A percentile compares a stretch with the other conserved stretches of the same genome.
These are phyloP conservation scores for Penicillium roqueforti DNA, from an alignment of 495 filamentous ascomycete species.

Conservation along the genomic window DNA sequence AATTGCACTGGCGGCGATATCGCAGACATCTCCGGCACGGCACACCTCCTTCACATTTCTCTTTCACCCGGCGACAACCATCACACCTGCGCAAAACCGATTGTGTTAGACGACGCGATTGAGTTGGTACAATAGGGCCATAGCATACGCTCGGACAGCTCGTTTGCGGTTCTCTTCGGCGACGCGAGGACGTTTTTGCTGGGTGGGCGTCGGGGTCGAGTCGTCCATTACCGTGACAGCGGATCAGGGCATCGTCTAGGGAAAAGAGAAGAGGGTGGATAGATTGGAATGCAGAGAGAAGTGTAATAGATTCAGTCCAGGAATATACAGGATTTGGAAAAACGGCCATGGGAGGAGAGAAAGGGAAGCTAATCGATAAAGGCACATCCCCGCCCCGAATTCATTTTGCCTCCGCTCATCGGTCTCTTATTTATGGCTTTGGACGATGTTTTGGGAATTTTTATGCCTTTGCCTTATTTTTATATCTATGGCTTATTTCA, in stretches of 20 bases:
- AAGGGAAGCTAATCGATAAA: slow-evolving; percentile 3
- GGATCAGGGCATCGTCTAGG: slow-evolving; percentile 26
- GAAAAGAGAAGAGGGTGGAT: neutral
- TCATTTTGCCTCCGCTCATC: neutral
- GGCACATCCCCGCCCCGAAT: neutral
- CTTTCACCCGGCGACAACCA: slow-evolving; percentile 47
- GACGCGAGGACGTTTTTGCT: slow-evolving; percentile 46
- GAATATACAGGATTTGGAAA: neutral
- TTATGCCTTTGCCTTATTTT: no score
- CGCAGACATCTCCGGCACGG: slow-evolving; percentile 47
- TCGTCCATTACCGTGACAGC: slow-evolving; percentile 27
- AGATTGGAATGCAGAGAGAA: neutral
- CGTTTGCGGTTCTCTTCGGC: slow-evolving; percentile 49
- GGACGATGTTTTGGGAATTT: no score
- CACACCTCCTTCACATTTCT: slow-evolving; percentile 51
- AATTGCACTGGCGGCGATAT: slow-evolving; percentile 47
- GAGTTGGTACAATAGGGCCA: neutral
- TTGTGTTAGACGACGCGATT: slow-evolving; percentile 7
- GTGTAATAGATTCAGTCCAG: neutral
- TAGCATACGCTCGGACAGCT: slow-evolving; percentile 43
- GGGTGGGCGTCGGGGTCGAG: slow-evolving; percentile 22
- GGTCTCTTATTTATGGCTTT: neutral
- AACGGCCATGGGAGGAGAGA: neutral
- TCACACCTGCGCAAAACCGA: slow-evolving; percentile 34
- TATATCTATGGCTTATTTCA: no score